Conservation (phyloP, 805 yeast species). For the Metschnikowia picachoensis region DNA sequence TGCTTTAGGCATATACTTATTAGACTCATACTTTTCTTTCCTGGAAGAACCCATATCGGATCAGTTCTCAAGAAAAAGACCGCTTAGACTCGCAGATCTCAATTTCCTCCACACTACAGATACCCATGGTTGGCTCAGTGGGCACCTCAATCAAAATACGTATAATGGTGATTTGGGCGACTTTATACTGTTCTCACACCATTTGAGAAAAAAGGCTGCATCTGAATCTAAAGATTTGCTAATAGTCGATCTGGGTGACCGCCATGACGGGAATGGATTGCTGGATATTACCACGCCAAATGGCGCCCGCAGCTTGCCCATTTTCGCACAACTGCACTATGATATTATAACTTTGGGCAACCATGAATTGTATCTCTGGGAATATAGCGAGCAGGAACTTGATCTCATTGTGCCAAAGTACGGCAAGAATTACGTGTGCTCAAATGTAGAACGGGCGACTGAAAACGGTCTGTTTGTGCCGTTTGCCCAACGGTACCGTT, state of each 20-base stretch:
- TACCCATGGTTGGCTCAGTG: slow-evolving; percentile 96
- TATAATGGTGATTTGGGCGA: slow-evolving; percentile 94
- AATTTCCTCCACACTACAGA: slow-evolving; percentile 94
- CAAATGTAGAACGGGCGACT: slow-evolving; percentile 58
- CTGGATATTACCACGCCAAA: slow-evolving; percentile 74
- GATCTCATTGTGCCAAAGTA: slow-evolving; percentile 54
- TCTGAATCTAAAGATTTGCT: slow-evolving; percentile 56
- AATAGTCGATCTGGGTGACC: slow-evolving; percentile 85
- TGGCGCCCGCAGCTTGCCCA: slow-evolving; percentile 58
- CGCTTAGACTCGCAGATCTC: slow-evolving; percentile 41
- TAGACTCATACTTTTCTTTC: too few relatives aligned
- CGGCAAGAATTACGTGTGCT: slow-evolving; percentile 62
- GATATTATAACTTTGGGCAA: slow-evolving; percentile 86
- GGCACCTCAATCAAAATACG: slow-evolving; percentile 74
- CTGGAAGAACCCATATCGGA: not conserved
- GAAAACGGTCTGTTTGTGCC: slow-evolving; percentile 31
- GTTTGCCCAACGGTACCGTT: slow-evolving; percentile 64
- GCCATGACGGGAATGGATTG: slow-evolving; percentile 92
- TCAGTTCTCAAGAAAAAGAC: slow-evolving; percentile 1
- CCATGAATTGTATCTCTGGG: slow-evolving; percentile 78
- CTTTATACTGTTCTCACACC: slow-evolving; percentile 61
- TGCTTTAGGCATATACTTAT: too few relatives aligned
- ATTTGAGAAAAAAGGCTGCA: slow-evolving; percentile 45
- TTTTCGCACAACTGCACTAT: slow-evolving; percentile 63
- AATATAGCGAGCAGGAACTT: slow-evolving; percentile 62